Base-by-base conservation (phyloP, 148 eudicot genomes). In the Persicaria maculosa region DNA sequence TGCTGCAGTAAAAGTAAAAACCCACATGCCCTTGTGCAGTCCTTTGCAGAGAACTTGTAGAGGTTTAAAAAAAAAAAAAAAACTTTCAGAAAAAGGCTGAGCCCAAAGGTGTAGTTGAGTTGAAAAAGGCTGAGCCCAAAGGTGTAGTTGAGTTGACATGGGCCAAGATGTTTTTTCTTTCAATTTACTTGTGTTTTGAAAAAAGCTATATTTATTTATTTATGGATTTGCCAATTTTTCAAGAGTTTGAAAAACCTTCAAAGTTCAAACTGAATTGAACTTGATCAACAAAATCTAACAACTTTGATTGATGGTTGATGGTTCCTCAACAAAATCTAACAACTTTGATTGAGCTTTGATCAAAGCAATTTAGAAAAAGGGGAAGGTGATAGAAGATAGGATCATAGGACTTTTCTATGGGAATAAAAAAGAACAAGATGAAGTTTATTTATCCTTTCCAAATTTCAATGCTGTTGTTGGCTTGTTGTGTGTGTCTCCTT, bases 1-100 rank as follows among this genome's bases (percentile, higher is more conserved):
- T 43, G 70, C 46, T 65, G 70, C 70, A 65, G 70, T 65, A 40
- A 65, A 65, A 65, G 70, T 65, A 43, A 65, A 48, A 65, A 65
- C 70, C 47, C 70, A 65, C 47, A 65, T 65, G 70, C 47, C 70
- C 15, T 17, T 65, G 70, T 46, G 43, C 70, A 65, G 70, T 15
- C 17, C 70, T 65, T 65, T 43, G 70, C 70, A 65, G 70, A 65
- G 43, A 15, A 65, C 40, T 65, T 9, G 46, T 43, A 46, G 70
- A 9, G 70, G 46, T 40, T 5, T n/a, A n/a, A 65, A 59, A 31
- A 31, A 31, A 31, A 31, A 1, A 31, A 31, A 2, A 31, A 31
- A 31, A 22, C 25, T 31, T 31, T 31, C 40, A 31, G 3, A 31
- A 59, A 65, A 40, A 17, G 19, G 19, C 12, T 40, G 17, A 65